A percentile compares a stretch with the other conserved stretches of the same genome.
Evolutionary conservation across 2,329 filamentous ascomycete species (phyloP).

Genomic region (Huntiella moniliformis): DNA sequence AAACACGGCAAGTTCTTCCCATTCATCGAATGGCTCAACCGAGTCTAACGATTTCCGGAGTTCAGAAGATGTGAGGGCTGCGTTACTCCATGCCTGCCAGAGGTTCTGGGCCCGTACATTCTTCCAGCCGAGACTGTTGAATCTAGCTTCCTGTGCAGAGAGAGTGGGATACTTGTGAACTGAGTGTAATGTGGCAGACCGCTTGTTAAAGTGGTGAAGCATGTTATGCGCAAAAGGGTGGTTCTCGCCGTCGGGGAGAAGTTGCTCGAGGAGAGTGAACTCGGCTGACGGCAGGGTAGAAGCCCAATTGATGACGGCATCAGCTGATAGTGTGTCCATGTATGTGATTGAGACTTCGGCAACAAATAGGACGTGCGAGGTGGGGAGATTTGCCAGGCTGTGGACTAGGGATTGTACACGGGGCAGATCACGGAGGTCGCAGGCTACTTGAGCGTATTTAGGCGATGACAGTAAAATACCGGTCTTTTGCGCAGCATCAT

Average conservation of each 20-base stretch:
- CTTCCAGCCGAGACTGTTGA: conserved; percentile 49
- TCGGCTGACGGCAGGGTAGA: conserved; percentile 47
- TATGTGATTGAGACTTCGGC: conserved; percentile 87
- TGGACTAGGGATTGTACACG: conserved; percentile 41
- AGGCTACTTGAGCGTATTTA: conserved; percentile 62
- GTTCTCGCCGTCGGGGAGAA: conserved; percentile 54
- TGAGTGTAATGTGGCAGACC: conserved; percentile 60
- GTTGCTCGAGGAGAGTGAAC: conserved; percentile 77
- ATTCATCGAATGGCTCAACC: conserved; percentile 80
- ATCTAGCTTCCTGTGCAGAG: conserved; percentile 48
- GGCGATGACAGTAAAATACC: conserved; percentile 44
- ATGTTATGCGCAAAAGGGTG: conserved; percentile 80
- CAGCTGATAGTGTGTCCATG: conserved; percentile 57
- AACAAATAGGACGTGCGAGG: conserved; percentile 54
- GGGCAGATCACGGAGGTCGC: conserved; percentile 53
- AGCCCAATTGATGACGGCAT: conserved; percentile 64
- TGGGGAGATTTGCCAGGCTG: conserved; percentile 34
- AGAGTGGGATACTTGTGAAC: conserved; percentile 51
- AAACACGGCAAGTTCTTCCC: conserved; percentile 84
- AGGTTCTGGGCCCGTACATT: conserved; percentile 45
- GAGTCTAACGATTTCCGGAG: conserved; percentile 45
- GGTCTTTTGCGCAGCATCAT: conserved; percentile 16
- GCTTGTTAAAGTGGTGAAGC: conserved; percentile 64
- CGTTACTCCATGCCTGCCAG: conserved; percentile 67
- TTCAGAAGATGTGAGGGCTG: conserved; percentile 39